A percentile compares a stretch with the other conserved stretches of the same genome.
Evolutionary conservation across 768 basidiomycete genomes (phyloP).

Genomic region (Chlorophyllum brunneum): DNA sequence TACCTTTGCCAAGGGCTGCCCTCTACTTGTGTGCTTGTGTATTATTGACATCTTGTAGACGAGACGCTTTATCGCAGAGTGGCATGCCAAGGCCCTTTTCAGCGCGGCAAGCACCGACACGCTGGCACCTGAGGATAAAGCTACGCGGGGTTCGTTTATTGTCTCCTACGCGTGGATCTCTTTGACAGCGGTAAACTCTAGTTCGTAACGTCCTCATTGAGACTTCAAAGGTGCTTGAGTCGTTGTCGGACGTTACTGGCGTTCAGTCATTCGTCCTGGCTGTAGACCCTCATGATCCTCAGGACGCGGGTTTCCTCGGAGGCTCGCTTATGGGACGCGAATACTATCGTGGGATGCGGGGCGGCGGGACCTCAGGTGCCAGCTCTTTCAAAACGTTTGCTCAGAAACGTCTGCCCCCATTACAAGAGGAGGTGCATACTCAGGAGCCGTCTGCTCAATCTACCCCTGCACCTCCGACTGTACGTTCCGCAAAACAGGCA

Average conservation of each 20-base stretch:
- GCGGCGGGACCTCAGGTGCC: constrained; percentile 56
- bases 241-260: constrained; percentile 43
- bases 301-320: constrained; percentile 57
- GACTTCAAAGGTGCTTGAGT: constrained; percentile 51
- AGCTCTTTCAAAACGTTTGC: constrained; percentile 50
- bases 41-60: constrained; percentile 33
- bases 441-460: constrained; percentile 10
- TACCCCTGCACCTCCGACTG: constrained; percentile 17
- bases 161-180: not conserved
- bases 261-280: constrained; percentile 62
- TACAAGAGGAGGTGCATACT: not conserved
- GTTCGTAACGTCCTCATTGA: constrained; percentile 44
- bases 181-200: constrained; percentile 18
- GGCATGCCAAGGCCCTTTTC: constrained; percentile 57
- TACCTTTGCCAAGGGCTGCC: constrained; percentile 13
- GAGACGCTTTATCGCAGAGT: constrained; percentile 55
- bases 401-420: constrained; percentile 21
- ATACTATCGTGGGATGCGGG: constrained; percentile 60
- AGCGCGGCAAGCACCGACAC: constrained; percentile 12
- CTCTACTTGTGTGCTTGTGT: constrained; percentile 16
- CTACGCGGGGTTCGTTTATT: not conserved
- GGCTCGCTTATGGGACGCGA: constrained; percentile 58
- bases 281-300: constrained; percentile 45
- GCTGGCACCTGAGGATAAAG: not conserved
- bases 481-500: constrained; percentile 24